A percentile compares a stretch with the other conserved stretches of the same genome.
Conservation (phyloP, 2,329 filamentous ascomycete species). For the Botrytis fragariae region DNA sequence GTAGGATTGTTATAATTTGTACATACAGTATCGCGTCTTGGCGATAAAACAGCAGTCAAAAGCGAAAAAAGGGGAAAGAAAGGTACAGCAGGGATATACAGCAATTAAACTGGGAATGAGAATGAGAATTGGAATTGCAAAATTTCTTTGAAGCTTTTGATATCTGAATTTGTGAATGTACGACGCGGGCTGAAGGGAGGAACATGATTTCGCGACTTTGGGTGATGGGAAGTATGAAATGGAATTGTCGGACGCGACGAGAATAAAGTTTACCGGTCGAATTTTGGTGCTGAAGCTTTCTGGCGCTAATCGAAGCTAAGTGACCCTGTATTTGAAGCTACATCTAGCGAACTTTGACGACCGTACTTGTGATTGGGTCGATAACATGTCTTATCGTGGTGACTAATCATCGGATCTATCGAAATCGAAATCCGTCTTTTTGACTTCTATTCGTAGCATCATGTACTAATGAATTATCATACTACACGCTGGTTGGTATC, state of each 20-base stretch:
- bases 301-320: not conserved
- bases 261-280: not conserved
- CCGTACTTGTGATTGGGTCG: not conserved
- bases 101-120: not conserved
- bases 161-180: not conserved
- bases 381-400: not conserved
- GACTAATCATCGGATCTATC: not conserved
- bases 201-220: slow-evolving; percentile 15
- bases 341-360: not conserved
- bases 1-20: slow-evolving; percentile 18
- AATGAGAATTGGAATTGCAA: slow-evolving; percentile 5
- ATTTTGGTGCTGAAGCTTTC: not conserved
- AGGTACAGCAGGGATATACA: slow-evolving; percentile 15
- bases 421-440: not conserved
- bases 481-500: not conserved
- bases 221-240: not conserved
- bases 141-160: slow-evolving; percentile 8
- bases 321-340: not conserved
- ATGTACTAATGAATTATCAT: not conserved
- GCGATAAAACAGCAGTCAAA: slow-evolving; percentile 22
- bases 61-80: slow-evolving; percentile 7
- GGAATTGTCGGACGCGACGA: slow-evolving; percentile 10
- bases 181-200: slow-evolving; percentile 4
- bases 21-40: slow-evolving; percentile 38
- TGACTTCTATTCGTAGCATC: not conserved